Base-by-base conservation (phyloP, 805 yeast genomes). In the Lipomyces yamanashiensis region DNA sequence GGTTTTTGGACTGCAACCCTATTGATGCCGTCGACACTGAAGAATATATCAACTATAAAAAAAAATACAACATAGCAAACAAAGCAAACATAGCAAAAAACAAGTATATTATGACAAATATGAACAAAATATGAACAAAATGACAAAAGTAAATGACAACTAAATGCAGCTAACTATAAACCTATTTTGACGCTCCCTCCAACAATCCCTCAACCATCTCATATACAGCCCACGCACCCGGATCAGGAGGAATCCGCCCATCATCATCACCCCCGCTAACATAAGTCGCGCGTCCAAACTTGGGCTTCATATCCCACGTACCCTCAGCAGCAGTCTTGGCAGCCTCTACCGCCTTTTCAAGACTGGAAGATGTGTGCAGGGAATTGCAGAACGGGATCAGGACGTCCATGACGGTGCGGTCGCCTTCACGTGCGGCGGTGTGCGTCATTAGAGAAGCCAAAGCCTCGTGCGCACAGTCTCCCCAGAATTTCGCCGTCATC, bases 271-370 rank as follows among this genome's bases (percentile, higher is more conserved):
- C 59, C 13, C 57, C 57, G 41, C 39, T 37, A 36, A 92, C 97
- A 74, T 92, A 93, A 1, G 96, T 87, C 15, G 98, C 97, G 72
- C 98, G 84, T 39, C 98, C 98, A 71, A 93, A 92, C 71, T 87
- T 88, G 48, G 98, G 97, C 69, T 85, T 87, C 68, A 89, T 77
- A 48, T 84, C 78, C 57, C 87, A 85, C 0, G 98, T 92, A 7
- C 82, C 77, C 51, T 89, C 85, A 33, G 96, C 95, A 52, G 96
- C 96, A 49, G 79, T 79, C 9, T 96, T 96, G 10, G 90, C 92
- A 37, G 78, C 72, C 15, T 85, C 83, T 5, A 97, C 96, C 50
- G 79, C 77, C 5, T 17, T 53, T 9, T 71, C 67, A 43, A 90
- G 76, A 71, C 87, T 87, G 6, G 78, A 76, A 0, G 87, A 75